Conservation (phyloP, 176 grass and related monocot species). For the Bromus sterilis region DNA sequence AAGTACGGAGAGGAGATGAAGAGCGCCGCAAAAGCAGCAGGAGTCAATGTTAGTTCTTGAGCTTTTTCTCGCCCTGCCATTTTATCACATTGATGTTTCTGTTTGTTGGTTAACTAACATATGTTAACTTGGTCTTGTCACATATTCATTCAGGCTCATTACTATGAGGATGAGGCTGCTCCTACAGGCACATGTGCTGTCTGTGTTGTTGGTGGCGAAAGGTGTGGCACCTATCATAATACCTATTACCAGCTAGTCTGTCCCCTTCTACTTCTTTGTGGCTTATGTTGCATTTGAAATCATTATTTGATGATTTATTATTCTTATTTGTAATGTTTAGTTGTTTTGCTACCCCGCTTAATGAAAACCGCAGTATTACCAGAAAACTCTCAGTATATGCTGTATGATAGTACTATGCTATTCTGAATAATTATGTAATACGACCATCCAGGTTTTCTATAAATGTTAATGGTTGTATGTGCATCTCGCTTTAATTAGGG, state of each 20-base stretch:
- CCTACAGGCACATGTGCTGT: slow-evolving; percentile 96
- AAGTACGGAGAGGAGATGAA: slow-evolving; percentile 99
- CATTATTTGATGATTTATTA: neutral
- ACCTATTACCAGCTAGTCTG: neutral
- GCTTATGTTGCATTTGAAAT: neutral
- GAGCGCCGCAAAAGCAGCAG: slow-evolving; percentile 60
- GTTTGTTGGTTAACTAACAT: neutral
- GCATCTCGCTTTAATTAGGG: neutral
- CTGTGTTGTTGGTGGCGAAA: slow-evolving; percentile 95
- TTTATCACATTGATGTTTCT: neutral
- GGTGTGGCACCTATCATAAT: slow-evolving; percentile 19
- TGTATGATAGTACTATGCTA: neutral
- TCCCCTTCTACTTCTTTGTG: neutral
- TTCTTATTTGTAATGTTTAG: neutral
- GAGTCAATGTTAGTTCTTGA: slow-evolving; percentile 69
- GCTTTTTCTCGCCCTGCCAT: neutral
- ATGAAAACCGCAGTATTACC: neutral
- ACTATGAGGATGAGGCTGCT: slow-evolving; percentile 74
- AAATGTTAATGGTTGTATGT: neutral
- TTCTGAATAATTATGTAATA: neutral
- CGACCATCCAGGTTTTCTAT: neutral
- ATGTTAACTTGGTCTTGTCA: slow-evolving; percentile 7
- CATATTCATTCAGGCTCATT: slow-evolving; percentile 54
- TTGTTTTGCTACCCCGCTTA: neutral
- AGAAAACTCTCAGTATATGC: neutral